Base-by-base conservation (phyloP, 345 rosid species). In the Salix exigua region DNA sequence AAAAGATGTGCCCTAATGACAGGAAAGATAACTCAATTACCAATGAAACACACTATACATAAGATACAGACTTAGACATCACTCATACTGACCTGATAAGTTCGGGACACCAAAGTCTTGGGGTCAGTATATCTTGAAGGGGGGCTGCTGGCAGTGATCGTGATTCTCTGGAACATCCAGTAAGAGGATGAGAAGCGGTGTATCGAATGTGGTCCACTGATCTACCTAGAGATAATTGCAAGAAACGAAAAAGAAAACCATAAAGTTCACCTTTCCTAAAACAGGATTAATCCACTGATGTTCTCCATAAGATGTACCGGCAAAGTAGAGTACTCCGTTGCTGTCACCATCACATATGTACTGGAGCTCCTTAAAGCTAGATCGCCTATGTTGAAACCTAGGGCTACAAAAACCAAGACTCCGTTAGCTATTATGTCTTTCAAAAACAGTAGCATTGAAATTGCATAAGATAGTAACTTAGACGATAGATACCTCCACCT, bases 271-370 rank as follows among this genome's bases (percentile, higher is more conserved):
- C 98, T 92, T 91, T 51, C 91, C 86, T 64, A 96, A 85, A 80
- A 91, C 95, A 0, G 99, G 99, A 84, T 96, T 96, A 75, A 96
- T 94, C 99, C 99, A 94, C 75, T 83, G 97, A 86, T 96, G 99
- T 80, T 91, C 80, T 70, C 99, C 94, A 18, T 89, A 94, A 25
- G 96, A 93, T 46, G 98, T 96, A 77, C 98, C 99, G 25, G 93
- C 88, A 68, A 85, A 91, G 88, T 90, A 87, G 68, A 96, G 78
- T 66, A 96, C 96, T 75, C 99, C 99, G 77, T 94, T 96, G 89
- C 92, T 90, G 82, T 94, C 99, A n/a, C 99, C 99, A 78, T 94
- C 95, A 79, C 97, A 91, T 77, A 94, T 92, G 87, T 92, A 91
- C 81, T 90, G 99, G 61, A 90, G 97, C 89, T 96, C 98, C 89